These are phyloP conservation scores for Physcomitrellopsis africana DNA, from an alignment of 225 moss, liverwort and hornwort species.

Conservation along the genomic window DNA sequence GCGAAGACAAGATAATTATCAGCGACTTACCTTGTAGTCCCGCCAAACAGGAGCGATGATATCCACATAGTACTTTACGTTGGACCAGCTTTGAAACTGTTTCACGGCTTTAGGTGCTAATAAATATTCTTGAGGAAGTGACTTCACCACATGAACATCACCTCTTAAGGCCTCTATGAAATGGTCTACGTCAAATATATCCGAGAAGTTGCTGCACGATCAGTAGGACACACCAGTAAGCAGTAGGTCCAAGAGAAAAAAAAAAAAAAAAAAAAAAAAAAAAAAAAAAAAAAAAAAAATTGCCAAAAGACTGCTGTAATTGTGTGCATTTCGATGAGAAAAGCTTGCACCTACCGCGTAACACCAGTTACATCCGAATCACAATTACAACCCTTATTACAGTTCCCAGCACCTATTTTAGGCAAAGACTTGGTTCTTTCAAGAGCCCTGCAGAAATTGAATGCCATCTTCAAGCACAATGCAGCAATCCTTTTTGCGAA, in stretches of 20 bases:
- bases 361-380: no score
- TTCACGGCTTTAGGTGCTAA: constrained; percentile 65
- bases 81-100: constrained; percentile 93
- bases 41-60: constrained; percentile 80
- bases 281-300: no score
- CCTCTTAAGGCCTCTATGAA: constrained; percentile 76
- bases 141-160: constrained; percentile 71
- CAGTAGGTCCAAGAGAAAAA: not conserved
- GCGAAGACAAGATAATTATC: not conserved
- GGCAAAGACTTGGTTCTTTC: no score
- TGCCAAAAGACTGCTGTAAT: no score
- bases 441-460: not conserved
- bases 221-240: not conserved
- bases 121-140: constrained; percentile 56
- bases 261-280: no score
- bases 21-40: constrained; percentile 63
- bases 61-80: constrained; percentile 69
- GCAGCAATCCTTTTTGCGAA: not conserved
- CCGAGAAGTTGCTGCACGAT: constrained; percentile 93
- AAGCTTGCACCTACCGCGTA: no score
- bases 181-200: constrained; percentile 85
- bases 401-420: no score
- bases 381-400: no score
- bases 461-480: not conserved
- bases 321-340: no score